phyloP scores from a whole-genome alignment of 805 yeast species.

The Kodamaea leandrae region DNA sequence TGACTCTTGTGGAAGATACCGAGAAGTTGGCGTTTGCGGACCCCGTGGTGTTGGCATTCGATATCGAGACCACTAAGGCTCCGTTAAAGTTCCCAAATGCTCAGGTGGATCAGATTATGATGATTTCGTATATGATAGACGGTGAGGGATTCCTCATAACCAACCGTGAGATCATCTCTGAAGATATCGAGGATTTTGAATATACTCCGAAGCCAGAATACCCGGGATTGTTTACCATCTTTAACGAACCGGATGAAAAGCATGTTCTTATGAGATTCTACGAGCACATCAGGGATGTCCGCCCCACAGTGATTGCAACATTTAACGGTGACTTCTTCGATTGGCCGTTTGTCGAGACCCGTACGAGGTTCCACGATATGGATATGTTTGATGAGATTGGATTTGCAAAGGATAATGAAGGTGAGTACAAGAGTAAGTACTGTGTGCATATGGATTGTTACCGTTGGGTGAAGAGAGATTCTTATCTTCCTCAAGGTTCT shows the following conservation, averaged over 20 bases:
- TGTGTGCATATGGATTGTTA: constrained; percentile 97
- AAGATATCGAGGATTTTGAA: constrained; percentile 95
- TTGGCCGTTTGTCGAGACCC: constrained; percentile 96
- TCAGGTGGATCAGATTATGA: constrained; percentile 88
- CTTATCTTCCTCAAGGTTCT: constrained; percentile 96
- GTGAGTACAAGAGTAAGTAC: constrained; percentile 86
- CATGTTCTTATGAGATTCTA: constrained; percentile 73
- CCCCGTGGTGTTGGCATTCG: constrained; percentile 94
- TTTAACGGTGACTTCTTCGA: constrained; percentile 98
- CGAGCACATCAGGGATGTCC: constrained; percentile 82
- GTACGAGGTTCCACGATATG: constrained; percentile 80
- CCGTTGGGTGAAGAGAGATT: constrained; percentile 97
- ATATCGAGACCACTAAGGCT: constrained; percentile 95
- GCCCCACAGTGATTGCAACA: constrained; percentile 96
- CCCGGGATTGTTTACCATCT: constrained; percentile 84
- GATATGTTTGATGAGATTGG: constrained; percentile 94
- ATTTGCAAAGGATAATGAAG: constrained; percentile 82
- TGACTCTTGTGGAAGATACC: constrained; percentile 54
- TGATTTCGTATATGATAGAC: constrained; percentile 99
- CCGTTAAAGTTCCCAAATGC: constrained; percentile 96
- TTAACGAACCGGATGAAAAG: constrained; percentile 85
- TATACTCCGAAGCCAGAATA: constrained; percentile 97
- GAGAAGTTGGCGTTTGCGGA: constrained; percentile 93
- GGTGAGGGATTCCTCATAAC: constrained; percentile 95
- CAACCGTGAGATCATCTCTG: constrained; percentile 88